phyloP scores from a whole-genome alignment of 2,329 filamentous ascomycete species.

The Parascedosporium putredinis region DNA sequence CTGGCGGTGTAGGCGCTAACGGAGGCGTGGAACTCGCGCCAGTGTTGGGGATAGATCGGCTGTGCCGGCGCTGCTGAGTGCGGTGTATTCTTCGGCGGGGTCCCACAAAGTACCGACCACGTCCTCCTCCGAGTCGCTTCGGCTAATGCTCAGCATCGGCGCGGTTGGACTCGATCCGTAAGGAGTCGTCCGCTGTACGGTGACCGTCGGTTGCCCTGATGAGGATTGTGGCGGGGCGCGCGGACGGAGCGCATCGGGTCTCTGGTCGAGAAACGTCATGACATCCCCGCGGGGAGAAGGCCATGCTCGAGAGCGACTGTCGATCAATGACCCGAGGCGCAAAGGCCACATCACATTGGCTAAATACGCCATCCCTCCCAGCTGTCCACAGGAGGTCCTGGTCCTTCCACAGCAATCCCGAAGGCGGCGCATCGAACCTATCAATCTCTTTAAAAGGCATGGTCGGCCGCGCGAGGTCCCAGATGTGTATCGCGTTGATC shows the following conservation, averaged over 20 bases:
- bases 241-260: constrained; percentile 22
- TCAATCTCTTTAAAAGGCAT: constrained; percentile 59
- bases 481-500: constrained; percentile 51
- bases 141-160: constrained; percentile 43
- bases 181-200: constrained; percentile 26
- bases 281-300: constrained; percentile 51
- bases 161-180: constrained; percentile 39
- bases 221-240: constrained; percentile 28
- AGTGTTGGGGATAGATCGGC: constrained; percentile 17
- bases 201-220: constrained; percentile 21
- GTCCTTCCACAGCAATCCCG: constrained; percentile 51
- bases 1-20: constrained; percentile 22
- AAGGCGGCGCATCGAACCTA: constrained; percentile 46
- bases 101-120: constrained; percentile 49
- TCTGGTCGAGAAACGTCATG: constrained; percentile 52
- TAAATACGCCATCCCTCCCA: constrained; percentile 50
- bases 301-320: constrained; percentile 48
- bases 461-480: constrained; percentile 57
- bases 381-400: constrained; percentile 58
- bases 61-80: constrained; percentile 27
- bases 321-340: constrained; percentile 53
- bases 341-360: constrained; percentile 55
- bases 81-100: constrained; percentile 29
- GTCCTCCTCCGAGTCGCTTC: constrained; percentile 57
- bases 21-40: constrained; percentile 45